phyloP scores from a whole-genome alignment of 2,329 filamentous ascomycete species.

The Davidsoniella eucalypti region DNA sequence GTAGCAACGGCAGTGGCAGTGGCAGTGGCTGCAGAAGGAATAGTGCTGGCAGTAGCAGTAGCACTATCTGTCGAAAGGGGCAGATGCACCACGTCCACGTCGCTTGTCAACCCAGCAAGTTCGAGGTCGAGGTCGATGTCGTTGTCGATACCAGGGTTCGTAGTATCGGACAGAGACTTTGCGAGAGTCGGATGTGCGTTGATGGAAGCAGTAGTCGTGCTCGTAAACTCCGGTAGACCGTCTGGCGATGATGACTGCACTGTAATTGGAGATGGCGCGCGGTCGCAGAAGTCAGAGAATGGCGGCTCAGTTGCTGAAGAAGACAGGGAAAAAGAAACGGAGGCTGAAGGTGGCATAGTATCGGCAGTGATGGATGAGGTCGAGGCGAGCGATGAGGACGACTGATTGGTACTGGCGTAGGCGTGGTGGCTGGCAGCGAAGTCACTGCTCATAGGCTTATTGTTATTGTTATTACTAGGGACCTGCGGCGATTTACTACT shows the following conservation, averaged over 20 bases:
- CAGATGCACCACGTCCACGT: conserved; percentile 7
- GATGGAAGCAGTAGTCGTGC: background rate
- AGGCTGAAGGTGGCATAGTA: too few relatives aligned
- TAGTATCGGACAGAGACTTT: too few relatives aligned
- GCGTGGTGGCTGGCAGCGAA: too few relatives aligned
- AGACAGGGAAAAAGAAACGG: too few relatives aligned
- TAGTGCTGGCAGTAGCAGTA: background rate
- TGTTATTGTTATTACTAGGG: too few relatives aligned
- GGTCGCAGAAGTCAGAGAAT: background rate
- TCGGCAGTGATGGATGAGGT: too few relatives aligned
- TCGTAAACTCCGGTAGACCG: background rate
- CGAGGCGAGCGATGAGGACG: too few relatives aligned
- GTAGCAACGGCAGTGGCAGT: background rate
- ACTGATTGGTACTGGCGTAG: too few relatives aligned
- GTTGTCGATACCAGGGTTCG: background rate
- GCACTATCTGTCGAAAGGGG: background rate
- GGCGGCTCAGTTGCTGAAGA: too few relatives aligned
- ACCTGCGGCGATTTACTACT: too few relatives aligned
- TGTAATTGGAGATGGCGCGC: background rate
- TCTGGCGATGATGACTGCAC: background rate
- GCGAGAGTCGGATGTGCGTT: background rate
- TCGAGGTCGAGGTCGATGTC: conserved; percentile 2
- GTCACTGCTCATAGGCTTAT: too few relatives aligned
- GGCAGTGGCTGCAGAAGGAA: background rate
- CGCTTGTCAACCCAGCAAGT: background rate